Base-by-base conservation (phyloP, 2,329 filamentous ascomycete genomes). In the Aspergillus niger region DNA sequence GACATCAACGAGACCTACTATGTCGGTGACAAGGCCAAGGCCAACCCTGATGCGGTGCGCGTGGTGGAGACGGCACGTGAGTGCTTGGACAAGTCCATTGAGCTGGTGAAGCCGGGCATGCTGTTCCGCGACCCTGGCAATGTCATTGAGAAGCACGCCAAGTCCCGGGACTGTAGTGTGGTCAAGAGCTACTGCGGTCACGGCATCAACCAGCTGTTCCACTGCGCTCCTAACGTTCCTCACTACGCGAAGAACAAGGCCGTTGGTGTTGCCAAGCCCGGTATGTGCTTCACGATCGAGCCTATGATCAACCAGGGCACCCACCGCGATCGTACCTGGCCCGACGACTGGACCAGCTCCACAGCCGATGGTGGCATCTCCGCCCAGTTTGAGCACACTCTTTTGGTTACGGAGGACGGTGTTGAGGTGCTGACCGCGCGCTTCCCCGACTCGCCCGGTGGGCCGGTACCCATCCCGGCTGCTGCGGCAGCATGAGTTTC, bases 1-100 rank as follows among this genome's bases (percentile, higher is more conserved):
- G 95, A 99, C 76, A 82, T 99, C 58, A 99, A 99, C 80, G 95
- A 99, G 81, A 99, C 95, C 11, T 99, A 98, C 80, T 99, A 99
- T 75, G 91, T 99, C 51, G 95, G 95, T 59, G 90, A 96, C 69
- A 92, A 90, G 72, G 91, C 95, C 44, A 86, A 86, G 71, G 87
- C 90, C 8, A 89, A 98, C 71, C 87, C 92, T 0, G 93, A 98
- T 68, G 86, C 90, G 3, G 92, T 98, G 30, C 88, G 93, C 32
- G 91, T 99, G 0, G 91, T 96, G 1, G 95, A 99, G 79, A 88
- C 93, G 5, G 88, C 95, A 17, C 86, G 95, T 69, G 91, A 97
- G 77, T 97, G 91, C 72, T 81, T 99, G 43, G 89, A 96, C n/a
- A 87, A 92, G 76, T 88, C 95, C 3, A 98, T 98, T 73, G 89